phyloP scores from a whole-genome alignment of 1,284 basidiomycete species.

The Schizophyllum amplum region DNA sequence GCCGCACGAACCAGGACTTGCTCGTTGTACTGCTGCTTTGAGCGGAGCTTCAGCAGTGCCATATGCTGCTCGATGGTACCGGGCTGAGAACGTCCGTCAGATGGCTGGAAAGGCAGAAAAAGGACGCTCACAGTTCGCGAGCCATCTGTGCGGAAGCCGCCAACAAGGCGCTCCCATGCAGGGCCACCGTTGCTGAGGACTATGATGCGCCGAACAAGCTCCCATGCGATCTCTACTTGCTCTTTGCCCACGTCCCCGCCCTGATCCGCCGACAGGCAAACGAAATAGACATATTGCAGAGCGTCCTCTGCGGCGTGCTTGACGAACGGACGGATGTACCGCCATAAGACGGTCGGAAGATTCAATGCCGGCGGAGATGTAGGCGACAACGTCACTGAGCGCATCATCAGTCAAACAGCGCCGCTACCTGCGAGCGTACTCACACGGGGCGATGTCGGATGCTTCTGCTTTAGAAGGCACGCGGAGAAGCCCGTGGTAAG shows the following conservation, averaged over 20 bases:
- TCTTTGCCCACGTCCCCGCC: slow-evolving; percentile 61
- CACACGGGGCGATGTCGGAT: slow-evolving; percentile 77
- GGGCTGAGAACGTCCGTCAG: slow-evolving; percentile 37
- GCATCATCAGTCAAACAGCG: no score
- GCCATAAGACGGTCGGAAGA: slow-evolving; percentile 83
- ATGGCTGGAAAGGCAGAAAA: background rate
- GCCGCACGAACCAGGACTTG: slow-evolving; percentile 82
- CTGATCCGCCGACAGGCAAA: slow-evolving; percentile 78
- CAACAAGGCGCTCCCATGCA: slow-evolving; percentile 85
- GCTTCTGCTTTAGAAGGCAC: slow-evolving; percentile 74
- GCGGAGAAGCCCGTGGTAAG: slow-evolving; percentile 90
- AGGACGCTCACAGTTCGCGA: slow-evolving; percentile 66
- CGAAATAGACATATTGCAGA: slow-evolving; percentile 91
- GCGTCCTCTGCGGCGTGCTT: slow-evolving; percentile 90
- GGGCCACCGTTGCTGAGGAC: slow-evolving; percentile 80
- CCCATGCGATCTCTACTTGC: slow-evolving; percentile 82
- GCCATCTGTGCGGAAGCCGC: slow-evolving; percentile 85
- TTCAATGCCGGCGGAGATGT: slow-evolving; percentile 65
- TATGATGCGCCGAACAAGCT: slow-evolving; percentile 83
- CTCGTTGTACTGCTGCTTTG: slow-evolving; percentile 69
- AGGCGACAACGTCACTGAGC: slow-evolving; percentile 57
- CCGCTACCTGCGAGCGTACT: slow-evolving; percentile 24
- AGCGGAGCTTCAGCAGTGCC: slow-evolving; percentile 67
- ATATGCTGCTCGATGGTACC: slow-evolving; percentile 85
- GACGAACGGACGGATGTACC: slow-evolving; percentile 88